These are phyloP conservation scores for Penicillium ochrochloron DNA, from an alignment of 495 filamentous ascomycete species.

Conservation along the genomic window DNA sequence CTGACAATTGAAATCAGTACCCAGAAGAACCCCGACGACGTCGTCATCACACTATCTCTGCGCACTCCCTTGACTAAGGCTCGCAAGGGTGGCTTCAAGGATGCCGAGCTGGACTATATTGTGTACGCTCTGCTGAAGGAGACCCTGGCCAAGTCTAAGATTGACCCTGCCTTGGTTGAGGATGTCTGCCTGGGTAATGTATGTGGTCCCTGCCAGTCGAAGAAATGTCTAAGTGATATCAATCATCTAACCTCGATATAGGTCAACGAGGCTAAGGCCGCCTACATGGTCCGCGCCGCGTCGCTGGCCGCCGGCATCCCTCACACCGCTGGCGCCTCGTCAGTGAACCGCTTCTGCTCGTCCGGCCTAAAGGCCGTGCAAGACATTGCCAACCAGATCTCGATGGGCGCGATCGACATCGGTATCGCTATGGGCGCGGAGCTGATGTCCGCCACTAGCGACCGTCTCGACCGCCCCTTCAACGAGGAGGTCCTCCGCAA, in stretches of 20 bases:
- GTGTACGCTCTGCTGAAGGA: conserved; percentile 80
- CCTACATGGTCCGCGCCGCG: conserved; percentile 88
- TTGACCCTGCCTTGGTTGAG: conserved; percentile 85
- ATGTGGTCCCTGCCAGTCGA: conserved; percentile 28
- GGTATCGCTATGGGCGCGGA: conserved; percentile 90
- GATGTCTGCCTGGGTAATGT: conserved; percentile 95
- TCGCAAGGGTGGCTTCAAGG: conserved; percentile 88
- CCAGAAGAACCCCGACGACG: conserved; percentile 92
- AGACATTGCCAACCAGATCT: conserved; percentile 91
- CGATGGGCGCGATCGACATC: conserved; percentile 76
- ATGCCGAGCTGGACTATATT: conserved; percentile 87
- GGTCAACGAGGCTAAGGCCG: conserved; percentile 84
- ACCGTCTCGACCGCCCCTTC: conserved; percentile 72
- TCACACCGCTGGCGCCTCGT: conserved; percentile 78
- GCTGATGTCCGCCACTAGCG: conserved; percentile 76
- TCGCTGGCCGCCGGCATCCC: conserved; percentile 92
- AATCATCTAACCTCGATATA: conserved; percentile 32
- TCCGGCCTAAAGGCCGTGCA: conserved; percentile 94
- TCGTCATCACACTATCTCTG: conserved; percentile 86
- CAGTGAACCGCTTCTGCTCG: conserved; percentile 94
- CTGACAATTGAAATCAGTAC: conserved; percentile 60
- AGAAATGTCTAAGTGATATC: neutral
- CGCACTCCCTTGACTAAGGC: conserved; percentile 81
- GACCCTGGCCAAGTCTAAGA: conserved; percentile 69
- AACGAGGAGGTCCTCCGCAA: conserved; percentile 73